Evolutionary conservation across 768 basidiomycete species (phyloP), one percentile per base, ranked within the genome.

Genomic region (Boletus rex-veris): DNA sequence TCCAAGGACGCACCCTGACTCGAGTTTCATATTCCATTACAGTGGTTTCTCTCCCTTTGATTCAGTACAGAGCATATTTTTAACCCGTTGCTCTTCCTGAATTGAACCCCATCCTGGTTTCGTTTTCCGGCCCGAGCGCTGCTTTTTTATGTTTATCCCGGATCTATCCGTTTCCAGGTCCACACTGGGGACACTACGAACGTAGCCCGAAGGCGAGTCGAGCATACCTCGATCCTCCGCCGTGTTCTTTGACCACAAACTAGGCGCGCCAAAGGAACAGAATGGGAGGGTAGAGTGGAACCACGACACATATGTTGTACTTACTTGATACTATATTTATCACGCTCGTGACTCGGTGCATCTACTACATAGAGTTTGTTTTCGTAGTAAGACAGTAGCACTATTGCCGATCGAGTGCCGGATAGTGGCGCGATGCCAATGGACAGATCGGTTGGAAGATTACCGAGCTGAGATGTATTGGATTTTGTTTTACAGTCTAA

Each of bases 101-200:
- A 63, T 60, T 56, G 45, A 52, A 43, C 49, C 31, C 19, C 15
- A 30, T 31, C 45, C 52, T 57, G 45, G 55, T 37, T 41, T 51
- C 37, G 36, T 51, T 53, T 53, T 35, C 40, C 42, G 49, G 62
- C 24, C 48, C 39, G 50, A 55, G 45, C 47, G 39, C 54, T 33
- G 39, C 54, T 33, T 57, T 54, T 58, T 55, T 9, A 51, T 68
- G 65, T 68, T 66, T 68, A 68, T 57, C 48, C 54, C 53, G 64
- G 53, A 63, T 63, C 51, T 63, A 50, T 57, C 54, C 54, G 48
- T 55, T 50, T 53, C 42, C 43, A 35, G 53, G 48, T 30, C 52
- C 42, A 57, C 45, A 33, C 48, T 16, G 21, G 52, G 33, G 37
- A 40, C 33, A 30, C 45, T 48, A 45, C 28, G 14, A 35, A 59